These are phyloP conservation scores for Podaxis sp. DNA, from an alignment of 768 basidiomycete genomes.

Conservation along the genomic window DNA sequence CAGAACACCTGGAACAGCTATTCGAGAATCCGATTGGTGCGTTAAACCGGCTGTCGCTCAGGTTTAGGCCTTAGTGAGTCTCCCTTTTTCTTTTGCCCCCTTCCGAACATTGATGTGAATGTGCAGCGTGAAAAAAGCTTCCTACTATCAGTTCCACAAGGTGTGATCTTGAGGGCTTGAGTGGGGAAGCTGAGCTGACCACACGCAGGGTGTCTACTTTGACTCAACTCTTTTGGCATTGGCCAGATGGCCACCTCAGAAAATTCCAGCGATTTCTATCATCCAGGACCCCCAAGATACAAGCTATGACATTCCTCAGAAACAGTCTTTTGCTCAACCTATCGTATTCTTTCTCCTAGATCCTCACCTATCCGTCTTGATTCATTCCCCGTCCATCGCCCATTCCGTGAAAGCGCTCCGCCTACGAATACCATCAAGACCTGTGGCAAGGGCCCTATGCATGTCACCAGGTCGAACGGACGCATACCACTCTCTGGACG, in stretches of 20 bases:
- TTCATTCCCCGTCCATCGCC: conserved; percentile 47
- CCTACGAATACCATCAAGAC: conserved; percentile 72
- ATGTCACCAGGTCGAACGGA: conserved; percentile 15
- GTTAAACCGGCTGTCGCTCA: conserved; percentile 56
- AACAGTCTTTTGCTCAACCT: conserved; percentile 72
- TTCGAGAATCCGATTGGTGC: conserved; percentile 43
- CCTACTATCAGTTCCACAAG: conserved; percentile 82
- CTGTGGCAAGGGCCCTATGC: conserved; percentile 44
- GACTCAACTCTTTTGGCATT: conserved; percentile 68
- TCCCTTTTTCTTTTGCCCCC: background rate
- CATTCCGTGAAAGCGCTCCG: conserved; percentile 56
- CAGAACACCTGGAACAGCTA: conserved; percentile 79
- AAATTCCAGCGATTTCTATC: conserved; percentile 53
- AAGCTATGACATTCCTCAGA: conserved; percentile 25
- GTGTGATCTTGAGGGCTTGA: conserved; percentile 28
- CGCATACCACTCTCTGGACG: conserved; percentile 8
- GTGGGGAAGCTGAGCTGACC: background rate
- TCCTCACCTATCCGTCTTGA: conserved; percentile 42
- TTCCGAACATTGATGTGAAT: conserved; percentile 3
- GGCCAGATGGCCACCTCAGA: conserved; percentile 56
- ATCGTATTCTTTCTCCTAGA: conserved; percentile 81
- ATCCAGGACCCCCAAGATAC: conserved; percentile 63
- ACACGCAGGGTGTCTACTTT: conserved; percentile 75
- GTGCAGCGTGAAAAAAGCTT: conserved; percentile 65
- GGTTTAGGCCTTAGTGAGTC: conserved; percentile 84